Percentiles rank a stretch among this genome's conserved stretches.
These are phyloP conservation scores for Ammopiptanthus mongolicus DNA, from an alignment of 306 rosid genomes.

Conservation along the genomic window DNA sequence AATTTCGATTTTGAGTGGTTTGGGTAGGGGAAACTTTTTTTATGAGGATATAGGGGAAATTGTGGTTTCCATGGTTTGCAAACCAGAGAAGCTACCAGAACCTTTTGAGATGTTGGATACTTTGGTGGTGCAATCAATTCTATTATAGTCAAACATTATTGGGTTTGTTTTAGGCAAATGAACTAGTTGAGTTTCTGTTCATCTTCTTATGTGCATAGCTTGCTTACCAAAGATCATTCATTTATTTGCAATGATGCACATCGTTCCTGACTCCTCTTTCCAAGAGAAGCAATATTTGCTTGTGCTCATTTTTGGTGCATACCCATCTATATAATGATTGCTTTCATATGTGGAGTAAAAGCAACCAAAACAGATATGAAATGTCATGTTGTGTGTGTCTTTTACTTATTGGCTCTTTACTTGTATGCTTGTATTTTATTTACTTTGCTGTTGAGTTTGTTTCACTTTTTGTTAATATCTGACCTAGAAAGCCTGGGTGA, in stretches of 20 bases:
- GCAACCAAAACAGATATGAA: too few species aligned
- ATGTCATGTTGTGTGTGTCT: too few species aligned
- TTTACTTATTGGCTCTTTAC: too few species aligned
- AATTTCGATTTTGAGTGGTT: constrained; percentile 33
- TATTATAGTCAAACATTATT: background rate
- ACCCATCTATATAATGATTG: too few species aligned
- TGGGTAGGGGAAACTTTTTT: constrained; percentile 36
- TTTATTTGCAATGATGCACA: background rate
- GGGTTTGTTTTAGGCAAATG: too few species aligned
- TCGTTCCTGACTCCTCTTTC: background rate
- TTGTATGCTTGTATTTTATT: too few species aligned
- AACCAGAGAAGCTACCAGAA: constrained; percentile 28
- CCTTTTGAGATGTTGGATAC: constrained; percentile 32
- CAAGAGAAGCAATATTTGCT: background rate
- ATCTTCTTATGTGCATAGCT: background rate
- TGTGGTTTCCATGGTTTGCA: constrained; percentile 40
- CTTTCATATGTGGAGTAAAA: too few species aligned
- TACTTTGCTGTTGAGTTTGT: too few species aligned
- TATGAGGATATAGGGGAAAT: constrained; percentile 35
- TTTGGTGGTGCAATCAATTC: constrained; percentile 22
- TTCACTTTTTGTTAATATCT: too few species aligned
- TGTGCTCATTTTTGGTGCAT: background rate
- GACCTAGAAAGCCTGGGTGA: too few species aligned
- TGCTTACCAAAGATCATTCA: background rate
- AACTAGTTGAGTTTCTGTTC: background rate